These are phyloP conservation scores for Colletotrichum aenigma DNA, from an alignment of 2,329 filamentous ascomycete genomes.

Conservation along the genomic window DNA sequence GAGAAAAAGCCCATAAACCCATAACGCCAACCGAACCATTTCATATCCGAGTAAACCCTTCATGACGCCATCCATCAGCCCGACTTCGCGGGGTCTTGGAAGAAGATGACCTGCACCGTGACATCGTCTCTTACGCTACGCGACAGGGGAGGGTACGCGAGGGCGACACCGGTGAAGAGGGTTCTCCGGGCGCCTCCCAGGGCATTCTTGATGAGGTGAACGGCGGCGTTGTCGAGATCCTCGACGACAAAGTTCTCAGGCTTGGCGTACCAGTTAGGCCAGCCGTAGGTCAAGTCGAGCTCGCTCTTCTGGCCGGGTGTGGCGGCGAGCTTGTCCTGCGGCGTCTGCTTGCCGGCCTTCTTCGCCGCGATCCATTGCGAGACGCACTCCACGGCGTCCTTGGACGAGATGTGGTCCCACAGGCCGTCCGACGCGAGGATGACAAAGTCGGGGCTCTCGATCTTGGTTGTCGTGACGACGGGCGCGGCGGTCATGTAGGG, in stretches of 20 bases:
- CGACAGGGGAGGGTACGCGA: constrained; percentile 75
- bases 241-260: constrained; percentile 72
- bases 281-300: constrained; percentile 24
- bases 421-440: constrained; percentile 72
- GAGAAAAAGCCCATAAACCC: neutral
- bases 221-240: constrained; percentile 73
- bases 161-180: constrained; percentile 70
- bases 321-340: neutral
- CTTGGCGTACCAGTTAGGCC: constrained; percentile 22
- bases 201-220: constrained; percentile 81
- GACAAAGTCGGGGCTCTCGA: constrained; percentile 58
- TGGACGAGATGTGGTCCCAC: constrained; percentile 64
- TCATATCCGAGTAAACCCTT: neutral
- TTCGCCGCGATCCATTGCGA: constrained; percentile 51
- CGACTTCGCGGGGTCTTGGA: constrained; percentile 1
- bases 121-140: constrained; percentile 73
- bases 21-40: neutral
- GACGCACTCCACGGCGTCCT: constrained; percentile 63
- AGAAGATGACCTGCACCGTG: constrained; percentile 83
- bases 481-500: constrained; percentile 74
- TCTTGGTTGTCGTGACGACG: constrained; percentile 60
- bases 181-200: constrained; percentile 78
- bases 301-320: neutral
- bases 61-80: neutral
- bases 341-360: neutral